phyloP scores from a whole-genome alignment of 345 rosid genomes.

The Luvunga scandens region DNA sequence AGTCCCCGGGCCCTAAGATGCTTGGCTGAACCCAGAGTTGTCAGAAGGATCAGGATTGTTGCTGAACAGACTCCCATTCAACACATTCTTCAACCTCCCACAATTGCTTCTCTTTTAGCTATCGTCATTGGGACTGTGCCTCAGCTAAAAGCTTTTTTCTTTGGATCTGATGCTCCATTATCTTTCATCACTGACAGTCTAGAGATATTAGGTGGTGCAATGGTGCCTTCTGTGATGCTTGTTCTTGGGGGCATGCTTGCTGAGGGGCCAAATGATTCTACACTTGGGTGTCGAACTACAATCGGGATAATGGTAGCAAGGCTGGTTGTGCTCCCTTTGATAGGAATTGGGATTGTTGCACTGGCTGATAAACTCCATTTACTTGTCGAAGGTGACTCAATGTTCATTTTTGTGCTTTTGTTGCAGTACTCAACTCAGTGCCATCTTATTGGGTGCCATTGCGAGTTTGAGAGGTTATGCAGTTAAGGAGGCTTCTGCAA shows the following conservation, averaged over 20 bases:
- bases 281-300: conserved; percentile 76
- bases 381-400: conserved; percentile 52
- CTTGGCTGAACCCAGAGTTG: conserved; percentile 84
- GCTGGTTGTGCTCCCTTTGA: conserved; percentile 76
- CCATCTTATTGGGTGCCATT: conserved; percentile 86
- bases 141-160: conserved; percentile 59
- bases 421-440: conserved; percentile 93
- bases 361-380: conserved; percentile 56
- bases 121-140: conserved; percentile 76
- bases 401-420: conserved; percentile 78
- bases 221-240: conserved; percentile 98
- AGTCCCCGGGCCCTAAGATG: conserved; percentile 77
- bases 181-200: conserved; percentile 85
- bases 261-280: conserved; percentile 85
- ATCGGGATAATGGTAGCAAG: conserved; percentile 72
- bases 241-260: conserved; percentile 94
- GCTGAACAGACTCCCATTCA: conserved; percentile 85
- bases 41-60: conserved; percentile 81
- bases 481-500: conserved; percentile 79
- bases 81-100: conserved; percentile 94
- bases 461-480: conserved; percentile 91
- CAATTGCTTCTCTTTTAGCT: conserved; percentile 81
- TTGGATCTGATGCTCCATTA: conserved; percentile 78
- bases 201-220: conserved; percentile 75
- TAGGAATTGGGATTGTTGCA: conserved; percentile 70